phyloP scores from a whole-genome alignment of 371 early-diverging fungal genomes.

The Mortierella sp. region DNA sequence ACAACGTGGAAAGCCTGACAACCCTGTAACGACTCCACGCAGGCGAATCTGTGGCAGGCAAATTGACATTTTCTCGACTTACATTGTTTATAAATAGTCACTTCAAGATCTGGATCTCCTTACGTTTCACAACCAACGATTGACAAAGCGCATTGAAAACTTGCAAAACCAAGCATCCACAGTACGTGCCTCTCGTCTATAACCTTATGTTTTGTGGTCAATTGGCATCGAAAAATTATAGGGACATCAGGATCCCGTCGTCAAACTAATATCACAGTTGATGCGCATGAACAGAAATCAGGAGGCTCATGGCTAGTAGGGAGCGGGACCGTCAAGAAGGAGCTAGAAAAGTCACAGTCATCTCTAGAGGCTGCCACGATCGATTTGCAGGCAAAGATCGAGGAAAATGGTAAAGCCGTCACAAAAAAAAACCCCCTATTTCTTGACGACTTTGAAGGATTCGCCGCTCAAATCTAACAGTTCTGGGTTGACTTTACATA shows the following conservation, averaged over 20 bases:
- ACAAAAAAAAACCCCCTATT: constrained; percentile 5
- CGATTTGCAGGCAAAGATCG: constrained; percentile 69
- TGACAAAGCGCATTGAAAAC: constrained; percentile 75
- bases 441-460: constrained; percentile 19
- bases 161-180: constrained; percentile 67
- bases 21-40: too few relatives aligned
- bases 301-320: constrained; percentile 58
- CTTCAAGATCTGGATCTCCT: constrained; percentile 71
- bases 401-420: constrained; percentile 67
- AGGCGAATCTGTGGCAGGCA: not conserved
- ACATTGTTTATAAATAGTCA: constrained; percentile 37
- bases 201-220: not conserved
- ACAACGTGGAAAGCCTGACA: too few relatives aligned
- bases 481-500: constrained; percentile 11
- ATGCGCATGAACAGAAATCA: constrained; percentile 26
- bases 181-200: constrained; percentile 14
- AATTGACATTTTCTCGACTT: not conserved
- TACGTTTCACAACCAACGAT: constrained; percentile 74
- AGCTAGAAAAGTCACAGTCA: constrained; percentile 67
- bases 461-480: constrained; percentile 4
- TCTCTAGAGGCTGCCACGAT: constrained; percentile 67
- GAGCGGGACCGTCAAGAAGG: constrained; percentile 74
- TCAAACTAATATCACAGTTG: not conserved
- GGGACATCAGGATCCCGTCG: not conserved
- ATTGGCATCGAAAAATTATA: not conserved